Evolutionary conservation across 306 rosid species (phyloP), one percentile per base, ranked within the genome.

Genomic region (Quercus bicolor): DNA sequence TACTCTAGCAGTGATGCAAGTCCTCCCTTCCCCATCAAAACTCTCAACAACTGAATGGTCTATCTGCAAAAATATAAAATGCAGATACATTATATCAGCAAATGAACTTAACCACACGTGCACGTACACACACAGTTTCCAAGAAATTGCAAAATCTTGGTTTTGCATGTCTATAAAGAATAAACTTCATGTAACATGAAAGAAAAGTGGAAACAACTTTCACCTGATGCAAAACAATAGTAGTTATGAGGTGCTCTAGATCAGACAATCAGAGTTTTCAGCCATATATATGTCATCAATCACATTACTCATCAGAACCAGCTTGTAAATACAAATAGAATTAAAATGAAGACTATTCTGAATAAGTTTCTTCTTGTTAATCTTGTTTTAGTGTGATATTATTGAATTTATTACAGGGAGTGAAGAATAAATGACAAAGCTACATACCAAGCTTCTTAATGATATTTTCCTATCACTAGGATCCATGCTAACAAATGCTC

Each of bases 21-120:
- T 85, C 78, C 79, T 89, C 26, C 96, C 97, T 73, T 78, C 87
- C 1, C 87, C 92, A 1, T 92, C 97, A 84, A 92, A 92, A 79
- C 86, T 90, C 86, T 92, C 97, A 6, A 90, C 52, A 57, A 92
- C 81, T 26, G 97, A 92, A 72, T 73, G 90, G 54, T 89, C 97
- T 78, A 92, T 89, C 97, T 92, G 92, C 83, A 87, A 37, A 59
- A 69, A 26, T 54, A 51, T 5, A 7, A 54, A 66, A 10, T 13
- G 16, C 70, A 61, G 53, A 28, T 19, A 43, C 56, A 37, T 72
- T 53, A 65, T 6, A 70, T 65, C 56, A 37, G 26, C 57, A 73
- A 31, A n/a, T 68, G 21, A 51, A 34, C 28, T 40, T 40, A 28
- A 28, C 31, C 31, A 40, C 45, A 40, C 45, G 45, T 40, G 45